Evolutionary conservation across 2,329 filamentous ascomycete species (phyloP), one percentile per base, ranked within the genome.

Genomic region (Diaporthe sp.): DNA sequence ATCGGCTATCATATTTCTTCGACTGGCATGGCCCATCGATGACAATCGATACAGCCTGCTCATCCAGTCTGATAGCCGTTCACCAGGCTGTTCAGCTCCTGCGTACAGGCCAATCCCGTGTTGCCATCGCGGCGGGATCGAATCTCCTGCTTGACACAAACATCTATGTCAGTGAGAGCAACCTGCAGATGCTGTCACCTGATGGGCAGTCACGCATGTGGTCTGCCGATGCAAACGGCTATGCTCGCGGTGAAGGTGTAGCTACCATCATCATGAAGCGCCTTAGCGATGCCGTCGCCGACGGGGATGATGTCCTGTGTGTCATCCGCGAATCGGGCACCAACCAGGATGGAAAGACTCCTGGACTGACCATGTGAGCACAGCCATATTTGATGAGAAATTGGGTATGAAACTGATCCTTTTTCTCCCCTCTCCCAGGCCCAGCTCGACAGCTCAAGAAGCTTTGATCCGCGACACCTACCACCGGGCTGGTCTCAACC

Each of bases 11-110:
- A 0, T 85, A 86, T 74, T 83, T 82, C 70, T 86, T 84, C 49
- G 82, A 87, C 75, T 81, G 86, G 68, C 77, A 77, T 10, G 86
- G 86, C 0, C 82, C 86, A 0, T 83, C 82, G 71, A 76, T 87
- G 73, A 85, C 85, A 0, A 79, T 87, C 0, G 85, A 88, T 63
- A 87, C 87, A 0, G 87, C 84, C 0, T 88, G 87, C 74, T 86
- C 85, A 0, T 82, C 83, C 13, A 82, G 81, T 37, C 76, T 87
- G 3, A 79, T 85, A 0, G 85, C 84, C 0, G 75, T 88, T 0
- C 84, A 88, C 72, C 78, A 82, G 60, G 86, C 82, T 0, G 80
- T 84, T 17, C 79, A 85, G 68, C 80, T 77, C 53, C 76, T 87
- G 3, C 80, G 82, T 2, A 77, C 78, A 2, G 81, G 81, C 2